Conservation (phyloP, 2,329 filamentous ascomycete species). For the Talaromyces sp. region DNA sequence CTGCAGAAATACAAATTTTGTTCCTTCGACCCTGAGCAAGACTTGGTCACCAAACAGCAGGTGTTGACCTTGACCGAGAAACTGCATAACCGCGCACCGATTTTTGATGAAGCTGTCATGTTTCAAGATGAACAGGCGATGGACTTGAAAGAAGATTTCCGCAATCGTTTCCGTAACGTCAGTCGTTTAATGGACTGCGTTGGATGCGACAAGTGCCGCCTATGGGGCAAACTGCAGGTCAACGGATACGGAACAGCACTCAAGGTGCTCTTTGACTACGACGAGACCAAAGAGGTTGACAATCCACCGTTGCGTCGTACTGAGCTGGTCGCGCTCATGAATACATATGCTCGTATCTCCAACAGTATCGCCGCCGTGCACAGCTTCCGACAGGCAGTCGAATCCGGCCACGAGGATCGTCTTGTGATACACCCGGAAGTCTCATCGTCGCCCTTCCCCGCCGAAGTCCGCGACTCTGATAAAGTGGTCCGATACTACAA, state of each 20-base stretch:
- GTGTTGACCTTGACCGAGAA: slow-evolving; percentile 70
- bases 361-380: slow-evolving; percentile 72
- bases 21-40: slow-evolving; percentile 75
- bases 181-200: slow-evolving; percentile 98
- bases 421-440: slow-evolving; percentile 28
- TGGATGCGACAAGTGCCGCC: slow-evolving; percentile 94
- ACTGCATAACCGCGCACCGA: slow-evolving; percentile 64
- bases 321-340: slow-evolving; percentile 89
- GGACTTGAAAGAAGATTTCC: slow-evolving; percentile 92
- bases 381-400: slow-evolving; percentile 59
- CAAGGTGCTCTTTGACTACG: slow-evolving; percentile 94
- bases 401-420: slow-evolving; percentile 33
- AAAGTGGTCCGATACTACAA: slow-evolving; percentile 26
- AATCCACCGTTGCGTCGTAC: slow-evolving; percentile 76
- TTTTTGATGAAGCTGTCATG: slow-evolving; percentile 95
- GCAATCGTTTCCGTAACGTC: slow-evolving; percentile 94
- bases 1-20: slow-evolving; percentile 87
- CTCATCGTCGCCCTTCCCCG: slow-evolving; percentile 25
- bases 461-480: slow-evolving; percentile 22
- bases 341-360: slow-evolving; percentile 84
- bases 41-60: slow-evolving; percentile 73
- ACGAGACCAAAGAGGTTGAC: slow-evolving; percentile 59
- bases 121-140: slow-evolving; percentile 67
- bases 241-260: slow-evolving; percentile 90
- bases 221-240: slow-evolving; percentile 97